Evolutionary conservation across 306 rosid genomes (phyloP), one percentile per base, ranked within the genome.

Genomic region (Glycine tomentella): DNA sequence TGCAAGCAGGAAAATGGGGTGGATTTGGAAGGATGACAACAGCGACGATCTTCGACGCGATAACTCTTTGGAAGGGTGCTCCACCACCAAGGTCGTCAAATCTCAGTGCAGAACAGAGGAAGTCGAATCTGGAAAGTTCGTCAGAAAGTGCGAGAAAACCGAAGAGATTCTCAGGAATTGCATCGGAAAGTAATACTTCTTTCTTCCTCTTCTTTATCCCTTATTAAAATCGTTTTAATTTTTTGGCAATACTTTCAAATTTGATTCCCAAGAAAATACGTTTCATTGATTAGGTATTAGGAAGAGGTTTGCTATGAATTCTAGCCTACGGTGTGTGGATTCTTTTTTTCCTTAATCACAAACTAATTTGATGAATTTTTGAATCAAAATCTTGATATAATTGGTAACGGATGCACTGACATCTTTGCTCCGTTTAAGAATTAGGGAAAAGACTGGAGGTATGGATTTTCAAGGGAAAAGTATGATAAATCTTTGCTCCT

Each of bases 21-120:
- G 97, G 97, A 83, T 89, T 2, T 89, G 94, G 99, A 89, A 69
- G 12, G 92, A 82, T 84, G 95, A 88, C 48, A 75, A 85, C 55
- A 71, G 25, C 7, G 38, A 68, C 44, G 87, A 44, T 16, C 6
- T 16, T 49, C 61, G 72, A 15, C 58, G 2, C 12, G 62, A 50
- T n/a, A 69, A 57, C 53, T 8, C 69, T 36, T 63, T 51, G 33
- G 90, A 81, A 2, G 82, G 77, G 6, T 88, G 90, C 84, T 81
- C 90, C 42, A 93, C 91, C 66, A 84, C 86, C 8, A 95, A 83
- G 80, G 85, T 90, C 44, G 89, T 91, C 55, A 90, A 59, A 78
- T 87, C 90, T 55, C 92, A 89, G 85, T 95, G 99, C 92, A 85
- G 63, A 79, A 93, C 93, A 9, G 93, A 91, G 86, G 96, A 91